phyloP scores from a whole-genome alignment of 495 filamentous ascomycete genomes.

The Letharia columbiana region DNA sequence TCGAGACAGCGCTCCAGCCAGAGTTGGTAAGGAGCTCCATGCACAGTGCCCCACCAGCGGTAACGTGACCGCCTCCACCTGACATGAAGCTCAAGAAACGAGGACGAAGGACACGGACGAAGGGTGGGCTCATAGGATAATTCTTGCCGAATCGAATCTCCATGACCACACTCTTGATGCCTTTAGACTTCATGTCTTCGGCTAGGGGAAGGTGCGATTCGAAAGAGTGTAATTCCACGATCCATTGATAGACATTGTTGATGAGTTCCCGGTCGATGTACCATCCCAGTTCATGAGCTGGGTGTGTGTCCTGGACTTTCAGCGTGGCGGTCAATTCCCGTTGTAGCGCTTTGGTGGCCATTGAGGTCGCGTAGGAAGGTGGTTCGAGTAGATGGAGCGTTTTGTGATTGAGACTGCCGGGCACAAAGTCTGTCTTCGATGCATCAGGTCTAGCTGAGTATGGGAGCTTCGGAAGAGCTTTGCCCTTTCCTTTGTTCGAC shows the following conservation, averaged over 20 bases:
- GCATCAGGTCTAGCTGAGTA: conserved; percentile 12
- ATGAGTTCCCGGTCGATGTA: conserved; percentile 57
- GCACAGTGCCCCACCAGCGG: conserved; percentile 78
- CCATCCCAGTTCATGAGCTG: conserved; percentile 72
- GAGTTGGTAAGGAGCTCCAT: conserved; percentile 83
- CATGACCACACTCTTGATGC: conserved; percentile 59
- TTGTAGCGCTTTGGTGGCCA: conserved; percentile 54
- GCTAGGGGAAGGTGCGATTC: conserved; percentile 59
- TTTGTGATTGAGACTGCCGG: conserved; percentile 50
- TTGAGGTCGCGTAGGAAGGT: conserved; percentile 60
- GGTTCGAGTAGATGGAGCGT: conserved; percentile 48
- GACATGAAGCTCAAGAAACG: conserved; percentile 60
- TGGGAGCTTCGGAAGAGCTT: conserved; percentile 4
- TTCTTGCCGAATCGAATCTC: conserved; percentile 70
- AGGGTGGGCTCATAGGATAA: conserved; percentile 74
- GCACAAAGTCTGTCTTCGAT: conserved; percentile 53
- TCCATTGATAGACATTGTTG: conserved; percentile 83
- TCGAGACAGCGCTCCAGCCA: conserved; percentile 67
- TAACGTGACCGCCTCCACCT: conserved; percentile 86
- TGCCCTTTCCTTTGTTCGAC: conserved; percentile 20
- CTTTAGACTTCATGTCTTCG: conserved; percentile 57
- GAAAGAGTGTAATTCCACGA: conserved; percentile 84
- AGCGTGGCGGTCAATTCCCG: conserved; percentile 53
- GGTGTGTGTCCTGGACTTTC: conserved; percentile 52
- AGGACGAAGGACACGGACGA: conserved; percentile 76